Evolutionary conservation across 2,329 filamentous ascomycete genomes (phyloP), one percentile per base, ranked within the genome.

Genomic region (Clathrospora elynae): DNA sequence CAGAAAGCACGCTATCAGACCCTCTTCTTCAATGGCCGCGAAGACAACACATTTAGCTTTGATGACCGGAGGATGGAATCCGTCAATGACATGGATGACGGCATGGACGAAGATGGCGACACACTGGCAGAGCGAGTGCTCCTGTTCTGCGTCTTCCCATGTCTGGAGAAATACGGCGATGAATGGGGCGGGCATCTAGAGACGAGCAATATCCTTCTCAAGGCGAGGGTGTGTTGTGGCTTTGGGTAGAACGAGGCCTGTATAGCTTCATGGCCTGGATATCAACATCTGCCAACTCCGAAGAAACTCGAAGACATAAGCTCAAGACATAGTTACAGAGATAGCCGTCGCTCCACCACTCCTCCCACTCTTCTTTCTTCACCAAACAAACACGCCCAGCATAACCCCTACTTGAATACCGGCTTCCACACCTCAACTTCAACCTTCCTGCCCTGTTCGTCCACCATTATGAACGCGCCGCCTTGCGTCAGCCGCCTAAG

Each of bases 61-160:
- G 61, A 69, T 17, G 35, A 51, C 5, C 26, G 19, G 8, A 55
- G 45, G 11, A 70, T 69, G 66, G 65, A 69, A 28, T 42, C 57
- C 9, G 51, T 69, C 9, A 64, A 68, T 16, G 55, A 66, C 30
- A 8, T 60, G 2, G 57, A 62, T 24, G 36, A 43, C 9, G 33
- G 31, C 6, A 33, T 53, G 25, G 66, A 66, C 18, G 65, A 68
- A 4, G 57, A 57, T 6, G 39, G 41, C 3, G 49, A 58, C 30
- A 37, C 46, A 12, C 22, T 47, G 4, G 28, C 16, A 13, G 46
- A 61, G 7, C 54, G 46, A 9, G 42, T 12, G 6, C 57, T 68
- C 16, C 19, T 39, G 1, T 68, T 68, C 41, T 70, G 66, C 34
- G 59, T 68, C 1, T 70, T 67, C 25, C 66, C 66, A 1, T 59